Base-by-base conservation (phyloP, 2,329 filamentous ascomycete species). In the Pleoardoris graminearum region DNA sequence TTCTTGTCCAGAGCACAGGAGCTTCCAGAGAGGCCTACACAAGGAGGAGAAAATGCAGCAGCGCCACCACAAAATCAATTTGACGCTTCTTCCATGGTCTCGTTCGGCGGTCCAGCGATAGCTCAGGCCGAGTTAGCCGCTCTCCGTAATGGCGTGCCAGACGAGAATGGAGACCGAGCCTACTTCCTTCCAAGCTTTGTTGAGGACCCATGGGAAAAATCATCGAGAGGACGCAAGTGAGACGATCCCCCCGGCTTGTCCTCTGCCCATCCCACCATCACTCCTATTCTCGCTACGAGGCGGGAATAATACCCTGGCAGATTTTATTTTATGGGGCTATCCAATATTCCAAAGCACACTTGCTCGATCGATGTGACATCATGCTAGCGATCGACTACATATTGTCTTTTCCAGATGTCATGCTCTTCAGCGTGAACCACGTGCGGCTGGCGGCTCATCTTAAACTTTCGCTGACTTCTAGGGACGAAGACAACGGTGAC, bases 141-240 rank as follows among this genome's bases (percentile, higher is more conserved):
- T 23, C 58, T 78, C n/a, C 61, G 69, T 11, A 61, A 65, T 25
- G 75, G 76, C 3, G 69, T 79, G 32, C 71, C 70, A 45, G 77
- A 79, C 55, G 72, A 75, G 53, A 74, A 72, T 1, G 89, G 87
- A 77, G 89, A 86, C 71, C 75, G 80, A 33, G 84, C 79, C 30
- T 90, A 89, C 69, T 91, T 90, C 69, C 82, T 89, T 53, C 81
- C 83, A 0, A 80, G 78, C 52, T 89, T 86, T 55, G 84, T 90
- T 61, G 80, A 86, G 67, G 90, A 92, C 67, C 89, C 89, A 0
- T 92, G 89, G 89, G 81, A 58, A 50, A 65, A 37, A 22, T 35
- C 66, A 3, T 38, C 22, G 2, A 50, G 51, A 11, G 33, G 16
- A 21, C 39, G 37, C 8, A 50, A 43, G 6, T 58, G 43, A 58